Evolutionary conservation across 2,329 filamentous ascomycete genomes (phyloP).

Genomic region (Hawksworthiomyces lignivorus): DNA sequence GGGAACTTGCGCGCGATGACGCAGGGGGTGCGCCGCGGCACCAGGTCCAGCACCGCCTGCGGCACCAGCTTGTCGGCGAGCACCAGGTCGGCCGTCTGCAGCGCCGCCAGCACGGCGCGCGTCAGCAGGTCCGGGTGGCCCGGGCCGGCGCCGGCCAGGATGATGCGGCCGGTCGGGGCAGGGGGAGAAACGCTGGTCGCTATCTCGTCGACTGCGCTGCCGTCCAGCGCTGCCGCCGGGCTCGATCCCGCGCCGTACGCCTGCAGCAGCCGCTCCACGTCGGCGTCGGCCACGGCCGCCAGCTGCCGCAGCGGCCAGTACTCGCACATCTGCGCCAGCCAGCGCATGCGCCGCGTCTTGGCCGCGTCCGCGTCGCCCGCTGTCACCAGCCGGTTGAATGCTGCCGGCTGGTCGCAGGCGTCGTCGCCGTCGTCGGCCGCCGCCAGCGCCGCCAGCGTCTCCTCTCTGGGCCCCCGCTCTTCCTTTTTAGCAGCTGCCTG

Average conservation of each 20-base stretch:
- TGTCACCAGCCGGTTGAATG: conserved; percentile 76
- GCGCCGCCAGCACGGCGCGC: conserved; percentile 68
- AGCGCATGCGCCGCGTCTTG: conserved; percentile 77
- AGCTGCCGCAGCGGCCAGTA: conserved; percentile 90
- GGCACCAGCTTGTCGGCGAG: conserved; percentile 84
- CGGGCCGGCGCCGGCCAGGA: conserved; percentile 80
- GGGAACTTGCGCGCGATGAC: conserved; percentile 96
- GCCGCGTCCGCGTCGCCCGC: conserved; percentile 66
- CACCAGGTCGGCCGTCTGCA: conserved; percentile 67
- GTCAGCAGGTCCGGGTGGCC: conserved; percentile 91
- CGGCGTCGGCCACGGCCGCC: conserved; percentile 68
- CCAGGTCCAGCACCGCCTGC: conserved; percentile 74
- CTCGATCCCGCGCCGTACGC: conserved; percentile 60
- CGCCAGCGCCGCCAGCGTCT: not conserved
- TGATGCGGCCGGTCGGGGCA: conserved; percentile 55
- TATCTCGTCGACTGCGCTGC: too few species aligned
- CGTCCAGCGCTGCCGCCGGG: too few species aligned
- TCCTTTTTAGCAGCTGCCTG: not conserved
- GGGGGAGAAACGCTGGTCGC: conserved; percentile 1
- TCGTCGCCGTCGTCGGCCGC: conserved; percentile 34
- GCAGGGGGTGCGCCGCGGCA: conserved; percentile 81
- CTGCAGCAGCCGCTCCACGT: conserved; percentile 68
- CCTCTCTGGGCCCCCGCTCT: not conserved
- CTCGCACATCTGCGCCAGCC: conserved; percentile 94
- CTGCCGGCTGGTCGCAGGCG: conserved; percentile 65